Evolutionary conservation across 805 yeast genomes (phyloP), one percentile per base, ranked within the genome.

Genomic region (Saccharomycopsis malanga): DNA sequence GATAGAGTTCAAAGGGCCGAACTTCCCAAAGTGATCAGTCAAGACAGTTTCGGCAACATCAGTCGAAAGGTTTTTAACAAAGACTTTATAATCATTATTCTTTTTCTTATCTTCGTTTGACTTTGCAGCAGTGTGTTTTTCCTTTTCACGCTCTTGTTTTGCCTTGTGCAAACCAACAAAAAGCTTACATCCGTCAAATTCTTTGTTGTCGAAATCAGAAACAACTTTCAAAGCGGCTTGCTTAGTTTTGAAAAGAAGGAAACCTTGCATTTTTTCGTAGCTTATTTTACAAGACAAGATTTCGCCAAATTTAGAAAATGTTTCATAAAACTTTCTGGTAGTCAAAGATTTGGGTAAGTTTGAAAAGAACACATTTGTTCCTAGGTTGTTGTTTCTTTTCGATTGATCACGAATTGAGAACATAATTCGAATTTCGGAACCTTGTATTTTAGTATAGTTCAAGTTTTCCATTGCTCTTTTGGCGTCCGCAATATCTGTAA

Each of bases 401-500:
- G 51, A 44, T 24, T 64, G 59, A 39, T 75, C 73, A 54, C 77
- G 69, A 43, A 75, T 52, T 0, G 79, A 74, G 3, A 76, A 77
- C 80, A 76, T 74, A 20, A 77, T 75, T 56, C 80, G 64, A 18
- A 76, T 66, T 50, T 75, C 81, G 21, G 66, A 65, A 12, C 61
- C 65, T 22, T 59, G 52, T 0, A 76, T 54, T 0, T 55, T 55
- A 3, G 67, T 66, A 54, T 73, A 76, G 59, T 79, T 83, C 62
- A 80, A 71, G 7, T 74, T 70, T 40, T 74, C 79, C 41, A 76
- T 66, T 2, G 86, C 87, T 29, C 49, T 45, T 34, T 69, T 70
- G 0, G 87, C 87, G 45, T 76, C 81, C 7, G 62, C 57, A 38
- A 68, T 67, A 3, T 60, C 63, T 5, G 64, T 62, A 58, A 81